Evolutionary conservation across 164 flowering plant species (phyloP), one percentile per base, ranked within the genome.

Genomic region (Tinospora cordifolia): DNA sequence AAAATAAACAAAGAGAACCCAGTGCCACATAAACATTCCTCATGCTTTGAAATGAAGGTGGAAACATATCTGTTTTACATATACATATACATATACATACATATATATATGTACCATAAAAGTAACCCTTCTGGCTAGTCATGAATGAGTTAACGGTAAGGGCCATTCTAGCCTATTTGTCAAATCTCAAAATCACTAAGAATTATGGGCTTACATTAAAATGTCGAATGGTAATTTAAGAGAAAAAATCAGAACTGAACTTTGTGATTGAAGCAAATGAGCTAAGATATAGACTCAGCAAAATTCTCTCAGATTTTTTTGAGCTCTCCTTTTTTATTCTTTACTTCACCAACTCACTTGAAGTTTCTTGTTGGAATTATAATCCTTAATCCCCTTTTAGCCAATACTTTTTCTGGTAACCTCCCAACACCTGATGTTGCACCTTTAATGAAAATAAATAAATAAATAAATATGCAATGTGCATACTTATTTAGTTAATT

Each of bases 401-500:
- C 97, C 63, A 94, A 40, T 22, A 86, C 96, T 75, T 96, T 90
- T 15, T 97, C 95, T 1, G 99, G 92, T 73, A 92, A 97, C 0
- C 82, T 88, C 34, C 99, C 99, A 15, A 94, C 92, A 1, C 97
- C 99, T 0, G 97, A 92, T 3, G 99, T 94, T 0, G 89, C 97
- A 2, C 98, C 97, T 94, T 68, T 68, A 30, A n/a, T n/a, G n/a
- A n/a, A n/a, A n/a, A n/a, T n/a, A n/a, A n/a, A n/a, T n/a, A n/a
- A n/a, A n/a, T n/a, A n/a, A n/a, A n/a, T n/a, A n/a, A n/a, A n/a
- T n/a, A n/a, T n/a, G n/a, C n/a, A n/a, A n/a, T n/a, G n/a, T n/a
- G n/a, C n/a, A n/a, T n/a, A n/a, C n/a, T n/a, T n/a, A n/a, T n/a
- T n/a, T n/a, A n/a, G n/a, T n/a, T n/a, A n/a, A n/a, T n/a, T n/a